Percentiles rank a stretch among this genome's conserved stretches.
Evolutionary conservation across 2,329 filamentous ascomycete species (phyloP).

Genomic region (Aspergillus fumigatiaffinis): DNA sequence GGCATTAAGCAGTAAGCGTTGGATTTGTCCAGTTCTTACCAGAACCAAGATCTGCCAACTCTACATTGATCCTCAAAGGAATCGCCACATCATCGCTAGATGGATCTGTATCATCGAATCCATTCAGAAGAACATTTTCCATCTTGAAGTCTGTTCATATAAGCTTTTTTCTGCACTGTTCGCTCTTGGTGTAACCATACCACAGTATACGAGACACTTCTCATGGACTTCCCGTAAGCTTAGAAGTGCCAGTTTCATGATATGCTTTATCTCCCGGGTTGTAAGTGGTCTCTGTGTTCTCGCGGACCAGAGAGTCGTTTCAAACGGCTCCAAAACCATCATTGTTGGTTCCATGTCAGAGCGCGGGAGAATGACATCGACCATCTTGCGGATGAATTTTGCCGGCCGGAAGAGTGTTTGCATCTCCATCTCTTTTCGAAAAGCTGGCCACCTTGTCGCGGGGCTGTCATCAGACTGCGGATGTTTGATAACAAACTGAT

Average conservation of each 20-base stretch:
- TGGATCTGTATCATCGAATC: background rate
- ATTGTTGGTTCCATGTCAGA: background rate
- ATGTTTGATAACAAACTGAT: background rate
- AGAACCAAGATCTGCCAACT: background rate
- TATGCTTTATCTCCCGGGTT: background rate
- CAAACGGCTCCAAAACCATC: background rate
- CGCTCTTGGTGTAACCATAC: background rate
- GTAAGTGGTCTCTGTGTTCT: background rate
- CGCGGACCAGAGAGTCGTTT: background rate
- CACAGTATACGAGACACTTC: background rate
- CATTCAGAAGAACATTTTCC: background rate
- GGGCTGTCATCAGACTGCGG: background rate
- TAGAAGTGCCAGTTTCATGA: background rate
- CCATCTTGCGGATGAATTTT: background rate
- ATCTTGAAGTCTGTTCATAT: background rate
- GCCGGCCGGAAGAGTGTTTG: background rate
- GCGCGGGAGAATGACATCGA: background rate
- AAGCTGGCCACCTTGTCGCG: background rate
- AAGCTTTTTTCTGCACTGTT: background rate
- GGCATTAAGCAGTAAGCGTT: too few species aligned
- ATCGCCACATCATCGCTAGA: background rate
- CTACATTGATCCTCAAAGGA: background rate
- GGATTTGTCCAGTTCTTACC: background rate
- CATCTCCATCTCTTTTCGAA: background rate
- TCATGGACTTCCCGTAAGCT: background rate